These are phyloP conservation scores for Cyberlindnera americana DNA, from an alignment of 805 yeast genomes.

Conservation along the genomic window DNA sequence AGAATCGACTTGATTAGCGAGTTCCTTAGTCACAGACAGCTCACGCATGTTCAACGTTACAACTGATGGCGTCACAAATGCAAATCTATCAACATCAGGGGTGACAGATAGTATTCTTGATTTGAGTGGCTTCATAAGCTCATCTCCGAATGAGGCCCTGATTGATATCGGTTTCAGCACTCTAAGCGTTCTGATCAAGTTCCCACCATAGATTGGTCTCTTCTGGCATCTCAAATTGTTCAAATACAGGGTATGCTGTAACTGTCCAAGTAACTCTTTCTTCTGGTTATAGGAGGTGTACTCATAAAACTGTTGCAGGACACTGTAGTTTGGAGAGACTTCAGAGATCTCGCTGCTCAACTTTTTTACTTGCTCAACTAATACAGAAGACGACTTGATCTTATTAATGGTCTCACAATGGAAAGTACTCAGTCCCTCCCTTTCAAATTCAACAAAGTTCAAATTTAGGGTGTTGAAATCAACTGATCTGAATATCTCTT, in stretches of 20 bases:
- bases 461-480: constrained; percentile 61
- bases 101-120: constrained; percentile 39
- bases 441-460: constrained; percentile 45
- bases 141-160: constrained; percentile 20
- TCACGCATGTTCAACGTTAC: constrained; percentile 72
- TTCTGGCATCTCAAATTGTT: constrained; percentile 64
- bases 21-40: constrained; percentile 40
- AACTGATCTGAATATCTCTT: constrained; percentile 31
- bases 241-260: constrained; percentile 56
- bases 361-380: constrained; percentile 41
- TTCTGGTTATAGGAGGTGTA: constrained; percentile 51
- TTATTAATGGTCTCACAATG: constrained; percentile 41
- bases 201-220: constrained; percentile 65
- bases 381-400: constrained; percentile 45
- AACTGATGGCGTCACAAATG: constrained; percentile 84
- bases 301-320: constrained; percentile 57
- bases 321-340: constrained; percentile 28
- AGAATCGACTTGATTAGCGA: constrained; percentile 28
- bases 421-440: constrained; percentile 37
- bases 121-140: constrained; percentile 39
- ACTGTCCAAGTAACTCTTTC: constrained; percentile 44
- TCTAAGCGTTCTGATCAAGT: constrained; percentile 43
- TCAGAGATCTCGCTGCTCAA: constrained; percentile 35
- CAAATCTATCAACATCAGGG: constrained; percentile 64
- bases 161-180: constrained; percentile 30